Base-by-base conservation (phyloP, 2,329 filamentous ascomycete species). In the Catunica adiposa region DNA sequence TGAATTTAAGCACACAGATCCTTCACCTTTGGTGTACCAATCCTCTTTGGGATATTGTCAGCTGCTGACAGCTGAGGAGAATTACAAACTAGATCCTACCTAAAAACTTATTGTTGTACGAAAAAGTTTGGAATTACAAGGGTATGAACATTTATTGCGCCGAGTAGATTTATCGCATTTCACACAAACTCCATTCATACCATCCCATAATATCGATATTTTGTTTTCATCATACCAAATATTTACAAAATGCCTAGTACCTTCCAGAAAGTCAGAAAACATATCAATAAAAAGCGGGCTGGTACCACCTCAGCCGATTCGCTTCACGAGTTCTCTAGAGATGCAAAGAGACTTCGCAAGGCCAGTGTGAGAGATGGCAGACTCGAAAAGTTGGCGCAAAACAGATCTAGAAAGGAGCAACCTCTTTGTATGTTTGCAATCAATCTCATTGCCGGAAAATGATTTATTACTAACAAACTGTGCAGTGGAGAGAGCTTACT, bases 281-380 rank as follows among this genome's bases (percentile, higher is more conserved):
- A 88, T 61, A 90, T 97, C 61, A 73, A 81, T 34, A 95, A 94
- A 73, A 96, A 96, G 76, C 81, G 84, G 61, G 80, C 81, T 61
- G 80, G 81, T 20, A 47, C 47, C 31, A 46, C 44, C 38, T 80
- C 81, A 40, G 76, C 87, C 50, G 82, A 83, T 29, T 76, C 83
- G 11, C 75, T 97, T 22, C 90, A 97, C 65, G 84, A 89, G 68
- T 88, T 88, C 66, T 95, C 89, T 59, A 78, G 92, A 61, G 87
- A 97, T 72, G 86, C 89, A 2, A 79, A 84, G 64, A 79, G 87
- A 53, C 73, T 97, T 60, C 84, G 88, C 66, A 79, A 82, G 63
- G 92, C 92, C 20, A 79, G 80, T 59, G 77, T 83, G 60, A 78
- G 92, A 68, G 89, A 96, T 64, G 83, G 92, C 63, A 86, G 86